Conservation (phyloP, 2,329 filamentous ascomycete genomes). For the Alternaria burnsii region DNA sequence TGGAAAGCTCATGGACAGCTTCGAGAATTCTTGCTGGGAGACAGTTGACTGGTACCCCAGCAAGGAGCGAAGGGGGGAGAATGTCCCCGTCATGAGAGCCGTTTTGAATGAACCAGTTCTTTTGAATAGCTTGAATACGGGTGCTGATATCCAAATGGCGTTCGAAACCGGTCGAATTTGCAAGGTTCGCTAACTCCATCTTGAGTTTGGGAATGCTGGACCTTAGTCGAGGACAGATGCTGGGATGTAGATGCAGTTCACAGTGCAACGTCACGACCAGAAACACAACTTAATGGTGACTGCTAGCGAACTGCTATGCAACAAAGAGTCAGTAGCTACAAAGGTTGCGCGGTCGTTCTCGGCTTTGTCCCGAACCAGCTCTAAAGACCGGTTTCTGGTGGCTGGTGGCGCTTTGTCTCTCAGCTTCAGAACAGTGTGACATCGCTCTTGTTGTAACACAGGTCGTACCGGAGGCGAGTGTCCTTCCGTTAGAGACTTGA, state of each 20-base stretch:
- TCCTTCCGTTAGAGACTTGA: not conserved
- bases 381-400: not conserved
- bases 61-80: not conserved
- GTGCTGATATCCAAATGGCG: not conserved
- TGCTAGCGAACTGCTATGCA: not conserved
- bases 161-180: not conserved
- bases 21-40: constrained; percentile 4
- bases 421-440: not conserved
- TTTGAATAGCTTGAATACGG: constrained; percentile 4
- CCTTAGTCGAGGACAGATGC: not conserved
- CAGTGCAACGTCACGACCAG: not conserved
- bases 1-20: constrained; percentile 16
- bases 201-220: not conserved
- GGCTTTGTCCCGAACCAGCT: not conserved
- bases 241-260: too few relatives aligned
- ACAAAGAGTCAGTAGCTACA: not conserved
- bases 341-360: not conserved
- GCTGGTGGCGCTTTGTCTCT: constrained; percentile 1
- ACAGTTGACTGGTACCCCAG: not conserved
- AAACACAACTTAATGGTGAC: not conserved
- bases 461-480: not conserved
- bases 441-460: constrained; percentile 26
- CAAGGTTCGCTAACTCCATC: not conserved
- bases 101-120: constrained; percentile 12
- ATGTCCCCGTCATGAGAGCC: not conserved